These are phyloP conservation scores for Penicillium sp. DNA, from an alignment of 2,329 filamentous ascomycete genomes.

Conservation along the genomic window DNA sequence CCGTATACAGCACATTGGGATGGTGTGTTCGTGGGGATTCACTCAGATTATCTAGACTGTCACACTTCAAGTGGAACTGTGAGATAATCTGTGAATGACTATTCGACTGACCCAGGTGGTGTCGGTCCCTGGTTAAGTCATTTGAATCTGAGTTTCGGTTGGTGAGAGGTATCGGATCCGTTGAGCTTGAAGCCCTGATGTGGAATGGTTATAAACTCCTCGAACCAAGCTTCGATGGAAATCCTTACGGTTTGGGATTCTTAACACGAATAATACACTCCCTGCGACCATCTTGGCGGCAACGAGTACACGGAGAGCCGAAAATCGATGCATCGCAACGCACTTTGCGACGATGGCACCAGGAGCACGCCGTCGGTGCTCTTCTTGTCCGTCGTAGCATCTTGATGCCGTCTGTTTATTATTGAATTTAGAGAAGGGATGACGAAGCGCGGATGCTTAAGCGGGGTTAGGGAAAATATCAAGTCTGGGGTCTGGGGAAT, in stretches of 20 bases:
- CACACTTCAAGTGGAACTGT: neutral
- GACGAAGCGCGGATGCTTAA: neutral
- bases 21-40: neutral
- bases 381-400: conserved; percentile 31
- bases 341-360: conserved; percentile 37
- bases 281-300: conserved; percentile 51
- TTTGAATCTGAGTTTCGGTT: neutral
- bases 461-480: too few relatives aligned
- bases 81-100: neutral
- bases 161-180: too few relatives aligned
- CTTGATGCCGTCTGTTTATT: neutral
- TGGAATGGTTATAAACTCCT: neutral
- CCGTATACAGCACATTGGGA: neutral
- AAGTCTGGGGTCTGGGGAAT: neutral
- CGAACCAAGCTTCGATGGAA: neutral
- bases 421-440: neutral
- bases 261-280: conserved; percentile 35
- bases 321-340: conserved; percentile 33
- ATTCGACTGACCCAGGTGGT: neutral
- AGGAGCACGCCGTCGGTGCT: conserved; percentile 33
- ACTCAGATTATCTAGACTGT: neutral
- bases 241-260: conserved; percentile 24
- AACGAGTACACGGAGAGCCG: conserved; percentile 53
- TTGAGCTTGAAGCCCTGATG: neutral
- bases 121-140: neutral